Evolutionary conservation across 176 grass and related monocot genomes (phyloP).

Genomic region (Alopecurus myosuroides): DNA sequence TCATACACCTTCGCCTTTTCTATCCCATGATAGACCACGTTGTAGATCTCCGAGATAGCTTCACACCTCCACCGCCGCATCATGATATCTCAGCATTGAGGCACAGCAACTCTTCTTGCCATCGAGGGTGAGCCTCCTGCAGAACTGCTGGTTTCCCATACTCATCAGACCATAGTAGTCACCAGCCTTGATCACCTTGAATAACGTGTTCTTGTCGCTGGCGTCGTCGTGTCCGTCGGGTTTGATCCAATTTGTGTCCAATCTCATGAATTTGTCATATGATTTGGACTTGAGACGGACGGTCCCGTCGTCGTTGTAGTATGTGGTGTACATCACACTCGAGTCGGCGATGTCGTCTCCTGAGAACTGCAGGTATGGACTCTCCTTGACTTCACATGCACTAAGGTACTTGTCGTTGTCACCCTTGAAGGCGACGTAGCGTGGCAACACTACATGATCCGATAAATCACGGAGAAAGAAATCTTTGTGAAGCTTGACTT

Average conservation of each 20-base stretch:
- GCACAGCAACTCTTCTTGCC: no score
- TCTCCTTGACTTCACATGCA: neutral
- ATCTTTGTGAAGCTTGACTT: no score
- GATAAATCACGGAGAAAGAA: neutral
- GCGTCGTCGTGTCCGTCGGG: neutral
- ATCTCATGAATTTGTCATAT: neutral
- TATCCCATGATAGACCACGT: no score
- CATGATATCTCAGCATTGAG: no score
- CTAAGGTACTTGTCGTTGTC: neutral
- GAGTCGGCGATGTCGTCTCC: neutral
- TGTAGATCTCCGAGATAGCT: no score
- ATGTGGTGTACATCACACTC: neutral
- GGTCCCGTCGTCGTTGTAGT: neutral
- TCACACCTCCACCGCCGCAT: no score
- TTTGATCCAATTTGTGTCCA: neutral
- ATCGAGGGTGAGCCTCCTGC: no score
- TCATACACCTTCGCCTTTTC: no score
- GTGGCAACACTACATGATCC: neutral
- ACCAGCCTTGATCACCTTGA: no score
- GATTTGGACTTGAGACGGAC: neutral
- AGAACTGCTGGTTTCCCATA: no score
- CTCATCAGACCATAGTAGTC: no score
- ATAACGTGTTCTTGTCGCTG: neutral
- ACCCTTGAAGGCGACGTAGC: neutral
- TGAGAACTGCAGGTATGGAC: neutral